phyloP scores from a whole-genome alignment of 1,139 yeast species.

The Kurtzmaniella quercitrusa region DNA sequence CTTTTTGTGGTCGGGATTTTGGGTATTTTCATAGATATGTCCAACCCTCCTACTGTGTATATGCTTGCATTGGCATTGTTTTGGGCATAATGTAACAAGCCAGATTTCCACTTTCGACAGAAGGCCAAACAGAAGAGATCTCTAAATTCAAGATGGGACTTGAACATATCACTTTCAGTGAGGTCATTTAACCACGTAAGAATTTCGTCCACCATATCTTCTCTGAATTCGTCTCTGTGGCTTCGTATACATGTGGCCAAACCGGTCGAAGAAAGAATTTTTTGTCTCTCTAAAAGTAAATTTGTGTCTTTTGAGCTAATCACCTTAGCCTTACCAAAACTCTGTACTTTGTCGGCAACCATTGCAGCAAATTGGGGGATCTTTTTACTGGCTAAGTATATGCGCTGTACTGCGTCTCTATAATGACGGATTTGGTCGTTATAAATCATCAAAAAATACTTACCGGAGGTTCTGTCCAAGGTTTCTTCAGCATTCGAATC shows the following conservation, averaged over 20 bases:
- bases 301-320: slow-evolving; percentile 51
- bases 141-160: slow-evolving; percentile 45
- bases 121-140: slow-evolving; percentile 54
- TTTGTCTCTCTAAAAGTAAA: slow-evolving; percentile 51
- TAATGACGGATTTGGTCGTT: slow-evolving; percentile 78
- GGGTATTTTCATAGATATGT: slow-evolving; percentile 30
- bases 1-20: slow-evolving; percentile 22
- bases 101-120: slow-evolving; percentile 52
- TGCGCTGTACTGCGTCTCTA: slow-evolving; percentile 67
- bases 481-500: slow-evolving; percentile 10
- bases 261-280: slow-evolving; percentile 54
- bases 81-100: slow-evolving; percentile 21
- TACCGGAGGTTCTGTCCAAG: slow-evolving; percentile 43
- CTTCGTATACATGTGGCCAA: slow-evolving; percentile 65
- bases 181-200: slow-evolving; percentile 62
- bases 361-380: slow-evolving; percentile 66
- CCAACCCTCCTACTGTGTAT: slow-evolving; percentile 33
- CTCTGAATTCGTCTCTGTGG: slow-evolving; percentile 68
- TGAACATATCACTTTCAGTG: slow-evolving; percentile 52
- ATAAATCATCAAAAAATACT: slow-evolving; percentile 60
- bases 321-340: slow-evolving; percentile 67
- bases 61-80: slow-evolving; percentile 11
- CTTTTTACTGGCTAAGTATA: slow-evolving; percentile 62
- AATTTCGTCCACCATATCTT: slow-evolving; percentile 76
- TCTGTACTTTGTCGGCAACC: slow-evolving; percentile 65